A percentile compares a stretch with the other conserved stretches of the same genome.
phyloP scores from a whole-genome alignment of 1,139 yeast genomes.

The Pichia sp. region DNA sequence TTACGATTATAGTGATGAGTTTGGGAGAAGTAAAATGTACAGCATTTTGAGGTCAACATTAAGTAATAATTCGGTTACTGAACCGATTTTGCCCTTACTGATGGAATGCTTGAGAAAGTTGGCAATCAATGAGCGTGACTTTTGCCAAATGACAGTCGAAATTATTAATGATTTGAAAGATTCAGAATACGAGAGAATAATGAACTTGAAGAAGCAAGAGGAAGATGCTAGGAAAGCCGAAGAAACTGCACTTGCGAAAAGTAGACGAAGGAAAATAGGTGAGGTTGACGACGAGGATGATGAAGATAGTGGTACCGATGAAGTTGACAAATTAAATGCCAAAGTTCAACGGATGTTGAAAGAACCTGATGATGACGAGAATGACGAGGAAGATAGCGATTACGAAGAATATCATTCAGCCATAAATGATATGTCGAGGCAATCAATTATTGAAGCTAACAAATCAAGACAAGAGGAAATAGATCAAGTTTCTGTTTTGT shows the following conservation, averaged over 20 bases:
- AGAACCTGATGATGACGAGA: conserved; percentile 23
- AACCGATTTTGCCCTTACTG: conserved; percentile 46
- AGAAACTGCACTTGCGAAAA: conserved; percentile 9
- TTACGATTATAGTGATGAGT: conserved; percentile 86
- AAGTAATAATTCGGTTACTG: conserved; percentile 34
- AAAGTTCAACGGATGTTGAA: conserved; percentile 6
- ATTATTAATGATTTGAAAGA: conserved; percentile 81
- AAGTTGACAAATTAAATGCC: conserved; percentile 11
- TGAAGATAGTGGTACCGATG: conserved; percentile 17
- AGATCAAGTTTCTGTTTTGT: conserved; percentile 37
- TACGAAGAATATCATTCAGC: conserved; percentile 56
- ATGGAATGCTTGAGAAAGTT: conserved; percentile 64
- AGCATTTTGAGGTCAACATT: conserved; percentile 63
- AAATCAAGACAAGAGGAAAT: conserved; percentile 29
- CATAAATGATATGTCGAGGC: conserved; percentile 29
- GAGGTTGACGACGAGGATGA: neutral
- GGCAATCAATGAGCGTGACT: conserved; percentile 78
- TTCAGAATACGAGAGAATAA: conserved; percentile 42
- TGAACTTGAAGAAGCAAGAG: conserved; percentile 27
- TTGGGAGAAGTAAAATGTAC: conserved; percentile 80
- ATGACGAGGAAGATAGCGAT: conserved; percentile 31
- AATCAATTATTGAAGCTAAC: conserved; percentile 28
- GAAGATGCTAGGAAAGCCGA: conserved; percentile 19
- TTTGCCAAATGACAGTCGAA: conserved; percentile 80
- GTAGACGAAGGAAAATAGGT: conserved; percentile 22